Evolutionary conservation across 73 alveolate species (phyloP).

Genomic region (Symbiodinium natans): DNA sequence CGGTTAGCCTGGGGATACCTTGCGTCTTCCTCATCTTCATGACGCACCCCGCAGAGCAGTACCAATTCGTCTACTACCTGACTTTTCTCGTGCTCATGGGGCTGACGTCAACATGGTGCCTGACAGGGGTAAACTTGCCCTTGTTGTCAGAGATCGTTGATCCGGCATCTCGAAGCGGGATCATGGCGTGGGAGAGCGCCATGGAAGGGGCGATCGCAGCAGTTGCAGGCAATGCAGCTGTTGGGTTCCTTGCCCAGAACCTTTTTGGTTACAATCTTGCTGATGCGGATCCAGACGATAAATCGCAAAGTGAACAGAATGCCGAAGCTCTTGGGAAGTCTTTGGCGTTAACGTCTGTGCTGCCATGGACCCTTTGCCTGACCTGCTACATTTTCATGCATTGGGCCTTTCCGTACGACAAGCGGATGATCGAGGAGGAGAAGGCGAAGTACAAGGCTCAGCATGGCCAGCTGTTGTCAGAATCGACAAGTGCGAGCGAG

Average conservation of each 20-base stretch:
- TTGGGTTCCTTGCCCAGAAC: slow-evolving; percentile 43
- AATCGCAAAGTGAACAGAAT: neutral
- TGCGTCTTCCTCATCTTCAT: slow-evolving; percentile 61
- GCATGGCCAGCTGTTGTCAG: neutral
- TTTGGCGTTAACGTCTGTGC: slow-evolving; percentile 60
- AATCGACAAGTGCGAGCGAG: neutral
- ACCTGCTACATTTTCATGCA: slow-evolving; percentile 44
- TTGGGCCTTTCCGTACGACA: slow-evolving; percentile 66
- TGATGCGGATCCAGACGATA: neutral
- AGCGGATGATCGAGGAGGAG: slow-evolving; percentile 4
- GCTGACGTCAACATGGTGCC: slow-evolving; percentile 68
- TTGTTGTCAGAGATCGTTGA: slow-evolving; percentile 70
- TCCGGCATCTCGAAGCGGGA: slow-evolving; percentile 82
- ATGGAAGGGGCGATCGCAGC: slow-evolving; percentile 91
- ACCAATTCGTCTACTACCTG: neutral
- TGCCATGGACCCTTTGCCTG: slow-evolving; percentile 63
- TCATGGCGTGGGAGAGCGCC: slow-evolving; percentile 92
- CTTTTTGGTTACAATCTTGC: slow-evolving; percentile 63
- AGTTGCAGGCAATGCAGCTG: slow-evolving; percentile 68
- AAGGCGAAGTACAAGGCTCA: neutral
- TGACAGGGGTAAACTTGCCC: slow-evolving; percentile 72
- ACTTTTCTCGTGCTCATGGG: slow-evolving; percentile 19
- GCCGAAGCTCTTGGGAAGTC: slow-evolving; percentile 73
- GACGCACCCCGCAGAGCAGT: neutral
- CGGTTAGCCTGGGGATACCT: slow-evolving; percentile 67